Evolutionary conservation across 2,329 filamentous ascomycete species (phyloP), one percentile per base, ranked within the genome.

Genomic region (Orbilia javanica): DNA sequence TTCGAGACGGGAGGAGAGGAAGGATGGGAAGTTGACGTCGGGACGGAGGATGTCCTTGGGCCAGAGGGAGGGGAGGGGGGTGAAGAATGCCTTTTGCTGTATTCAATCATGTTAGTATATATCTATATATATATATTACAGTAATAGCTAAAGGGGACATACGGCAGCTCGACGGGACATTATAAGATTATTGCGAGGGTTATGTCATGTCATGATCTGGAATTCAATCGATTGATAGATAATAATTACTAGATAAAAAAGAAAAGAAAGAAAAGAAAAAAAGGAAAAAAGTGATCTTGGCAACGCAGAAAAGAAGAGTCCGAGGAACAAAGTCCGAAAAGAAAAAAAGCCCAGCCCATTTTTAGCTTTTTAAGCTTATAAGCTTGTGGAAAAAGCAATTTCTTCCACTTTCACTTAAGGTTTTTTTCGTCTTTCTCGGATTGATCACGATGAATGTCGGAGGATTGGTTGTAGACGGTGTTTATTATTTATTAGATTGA

Each of bases 41-140:
- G 90, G 90, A 0, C 90, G 89, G 52, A 92, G 86, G 73, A 85
- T 85, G 81, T 91, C 90, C 81, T 88, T 87, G 53, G 90, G 90
- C 90, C 90, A 92, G 79, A 86, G 86, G 72, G 86, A 85, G 68
- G 89, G 84, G 29, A 86, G 86, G 67, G 86, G 85, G 52, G 86
- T 84, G 84, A 88, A 85, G 80, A 81, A 72, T 3, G 68, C 65
- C 50, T 78, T 80, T 75, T 79, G 67, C 80, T 80, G 63, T 25
- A 39, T 46, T 34, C 20, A n/a, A 57, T 44, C 25, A 39, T 22
- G 27, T 76, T 65, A 73, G 63, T 34, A 36, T 42, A n/a, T n/a
- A n/a, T 22, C 25, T 48, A 22, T 64, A n/a, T 18, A 27, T 4
- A 52, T 18, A 15, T 71, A 31, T 22, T 27, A 20, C 18, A 36